Evolutionary conservation across 1,139 yeast genomes (phyloP), one percentile per base, ranked within the genome.

Genomic region (Nakaseomyces bracarensis): DNA sequence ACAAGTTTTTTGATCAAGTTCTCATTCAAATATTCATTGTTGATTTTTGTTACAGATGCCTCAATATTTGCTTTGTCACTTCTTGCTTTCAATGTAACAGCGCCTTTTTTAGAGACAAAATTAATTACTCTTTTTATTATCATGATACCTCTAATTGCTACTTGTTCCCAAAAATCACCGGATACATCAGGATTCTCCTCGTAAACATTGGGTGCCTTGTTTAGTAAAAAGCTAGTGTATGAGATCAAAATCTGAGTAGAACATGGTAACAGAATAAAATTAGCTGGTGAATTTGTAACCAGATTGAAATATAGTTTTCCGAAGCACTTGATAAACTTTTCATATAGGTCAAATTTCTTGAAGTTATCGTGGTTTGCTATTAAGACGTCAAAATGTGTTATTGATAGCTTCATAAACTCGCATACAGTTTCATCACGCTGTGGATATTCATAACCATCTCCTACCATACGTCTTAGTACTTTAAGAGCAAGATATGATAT

Each of bases 401-500:
- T 68, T 0, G 83, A 67, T 1, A 71, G 49, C 21, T 69, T 67
- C 55, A 86, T 69, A 50, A 86, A 81, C 43, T 78, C 84, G 5
- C 65, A 61, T 3, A 84, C 73, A 3, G 61, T 48, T 21, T 70
- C 74, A 46, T 74, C 74, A 41, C 76, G 70, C 48, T 82, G 79
- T 1, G 85, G 81, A 48, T 74, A 71, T 39, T 81, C 86, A 52
- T 73, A 80, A 0, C 95, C 94, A 53, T 84, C 94, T 2, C 82
- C 79, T 4, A 86, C 68, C 21, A 83, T 70, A 49, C 95, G 70
- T 49, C 95, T 70, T 28, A 85, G 64, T 29, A 77, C 78, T 61
- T 91, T 91, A 46, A 89, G 68, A 31, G 87, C 74, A 44, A 84
- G 58, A 56, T 87, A 87, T 20, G 94, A 85, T 13, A 85, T 71